Conservation (phyloP, 2,329 filamentous ascomycete genomes). For the Zelopaecilomyces penicillatus region DNA sequence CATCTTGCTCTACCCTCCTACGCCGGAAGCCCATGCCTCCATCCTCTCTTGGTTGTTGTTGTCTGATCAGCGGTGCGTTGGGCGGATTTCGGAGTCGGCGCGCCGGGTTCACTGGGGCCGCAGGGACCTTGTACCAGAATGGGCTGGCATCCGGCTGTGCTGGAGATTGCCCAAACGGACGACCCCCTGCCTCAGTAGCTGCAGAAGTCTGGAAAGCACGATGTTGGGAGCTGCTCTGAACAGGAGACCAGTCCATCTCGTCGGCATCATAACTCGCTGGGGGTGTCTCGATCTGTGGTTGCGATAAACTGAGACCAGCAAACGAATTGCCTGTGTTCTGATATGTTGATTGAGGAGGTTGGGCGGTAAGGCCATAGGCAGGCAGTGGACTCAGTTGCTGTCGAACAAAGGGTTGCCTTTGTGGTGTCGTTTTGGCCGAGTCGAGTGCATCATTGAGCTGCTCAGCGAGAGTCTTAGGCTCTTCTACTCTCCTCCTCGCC, state of each 20-base stretch:
- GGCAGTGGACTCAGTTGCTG: slow-evolving; percentile 2
- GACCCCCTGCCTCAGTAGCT: slow-evolving; percentile 29
- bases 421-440: slow-evolving; percentile 11
- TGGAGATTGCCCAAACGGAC: slow-evolving; percentile 38
- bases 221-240: slow-evolving; percentile 37
- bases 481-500: slow-evolving; percentile 18
- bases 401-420: slow-evolving; percentile 5
- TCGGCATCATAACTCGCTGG: slow-evolving; percentile 34
- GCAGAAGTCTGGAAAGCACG: slow-evolving; percentile 45
- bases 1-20: background rate
- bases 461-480: slow-evolving; percentile 36
- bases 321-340: background rate
- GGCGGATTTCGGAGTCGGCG: slow-evolving; percentile 54
- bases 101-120: slow-evolving; percentile 59
- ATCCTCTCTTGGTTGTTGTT: slow-evolving; percentile 30
- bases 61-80: slow-evolving; percentile 43
- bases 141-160: slow-evolving; percentile 36
- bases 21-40: slow-evolving; percentile 5
- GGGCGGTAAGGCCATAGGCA: slow-evolving; percentile 1
- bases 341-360: background rate
- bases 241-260: slow-evolving; percentile 69
- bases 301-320: too few species aligned
- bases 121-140: slow-evolving; percentile 64
- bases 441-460: slow-evolving; percentile 25
- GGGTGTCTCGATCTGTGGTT: background rate